phyloP scores from a whole-genome alignment of 768 basidiomycete species.

The Nidularia sp. region DNA sequence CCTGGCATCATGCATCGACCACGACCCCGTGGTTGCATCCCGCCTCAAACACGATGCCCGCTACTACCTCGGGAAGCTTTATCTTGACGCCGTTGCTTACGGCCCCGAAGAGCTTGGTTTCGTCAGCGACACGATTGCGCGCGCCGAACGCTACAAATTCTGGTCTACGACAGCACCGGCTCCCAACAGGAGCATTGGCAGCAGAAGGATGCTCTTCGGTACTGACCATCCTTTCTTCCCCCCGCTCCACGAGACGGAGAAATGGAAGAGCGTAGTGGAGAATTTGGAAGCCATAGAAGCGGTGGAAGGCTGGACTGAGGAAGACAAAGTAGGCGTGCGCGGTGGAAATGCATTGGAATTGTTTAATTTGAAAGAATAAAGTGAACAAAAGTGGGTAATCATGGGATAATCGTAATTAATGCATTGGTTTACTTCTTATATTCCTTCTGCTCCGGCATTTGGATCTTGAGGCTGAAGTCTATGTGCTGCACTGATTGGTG shows the following conservation, averaged over 20 bases:
- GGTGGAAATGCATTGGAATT: constrained; percentile 72
- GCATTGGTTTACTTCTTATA: not conserved
- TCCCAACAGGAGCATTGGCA: constrained; percentile 42
- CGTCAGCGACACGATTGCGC: constrained; percentile 64
- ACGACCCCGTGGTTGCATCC: constrained; percentile 76
- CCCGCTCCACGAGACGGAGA: constrained; percentile 60
- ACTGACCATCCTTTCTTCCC: constrained; percentile 94
- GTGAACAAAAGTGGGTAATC: not conserved
- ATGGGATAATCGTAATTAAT: constrained; percentile 2
- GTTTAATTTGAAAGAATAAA: constrained; percentile 45
- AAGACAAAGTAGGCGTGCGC: constrained; percentile 60
- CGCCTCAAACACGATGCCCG: constrained; percentile 79
- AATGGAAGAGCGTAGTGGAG: constrained; percentile 83
- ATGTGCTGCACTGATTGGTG: constrained; percentile 93
- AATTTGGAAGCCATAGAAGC: constrained; percentile 76
- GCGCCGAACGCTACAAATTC: constrained; percentile 46
- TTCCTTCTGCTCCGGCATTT: constrained; percentile 42
- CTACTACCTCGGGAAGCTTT: constrained; percentile 77
- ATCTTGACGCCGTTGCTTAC: constrained; percentile 86
- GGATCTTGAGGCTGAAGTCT: constrained; percentile 96
- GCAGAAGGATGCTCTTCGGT: constrained; percentile 68
- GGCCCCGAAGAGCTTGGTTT: constrained; percentile 83
- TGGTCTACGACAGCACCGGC: constrained; percentile 21
- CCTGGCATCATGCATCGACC: constrained; percentile 78
- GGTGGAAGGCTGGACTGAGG: constrained; percentile 56